Evolutionary conservation across 768 basidiomycete species (phyloP), one percentile per base, ranked within the genome.

Genomic region (Brasilioporus rufonigricans): DNA sequence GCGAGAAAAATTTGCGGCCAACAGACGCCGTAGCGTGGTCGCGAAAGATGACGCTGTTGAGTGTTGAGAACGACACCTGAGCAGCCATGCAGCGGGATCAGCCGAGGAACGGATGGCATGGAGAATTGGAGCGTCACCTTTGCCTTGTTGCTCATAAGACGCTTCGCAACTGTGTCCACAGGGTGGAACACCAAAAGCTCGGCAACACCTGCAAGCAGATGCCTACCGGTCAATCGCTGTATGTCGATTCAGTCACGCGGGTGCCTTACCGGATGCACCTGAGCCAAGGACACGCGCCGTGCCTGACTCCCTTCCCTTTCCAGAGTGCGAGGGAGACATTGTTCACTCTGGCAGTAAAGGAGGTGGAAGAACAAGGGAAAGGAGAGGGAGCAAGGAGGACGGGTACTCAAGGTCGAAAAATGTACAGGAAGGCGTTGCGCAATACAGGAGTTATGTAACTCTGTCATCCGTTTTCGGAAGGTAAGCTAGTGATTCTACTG

Each of bases 111-210:
- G 40, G 19, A 38, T 1, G 16, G 19, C 12, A 29, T 4, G 16
- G 24, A 40, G 12, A 26, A 40, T 5, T 11, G 11, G 36, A 4
- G 21, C 14, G 14, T 9, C 53, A 86, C 91, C 80, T 89, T 90
- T 58, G 80, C 78, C 77, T 94, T 94, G 83, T 98, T 97, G 71
- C 92, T 95, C 96, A 99, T 99, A 49, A 99, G 73, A 33, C 96
- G 88, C 73, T 99, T 99, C n/a, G 97, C 93, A 51, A 98, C 86
- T 1, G 97, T 99, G 74, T 99, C 94, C 23, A 93, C 91, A 19
- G 94, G 94, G 70, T 97, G 94, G 76, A 98, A 97, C 19, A 98
- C 84, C 61, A 97, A 74, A 50, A 99, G 80, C 77, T 99, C 96
- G 61, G 95, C 93, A 65, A 99, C 79, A 67, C 95, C 95, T 96